These are phyloP conservation scores for Rhodotorula sp. DNA, from an alignment of 1,284 basidiomycete genomes.

Conservation along the genomic window DNA sequence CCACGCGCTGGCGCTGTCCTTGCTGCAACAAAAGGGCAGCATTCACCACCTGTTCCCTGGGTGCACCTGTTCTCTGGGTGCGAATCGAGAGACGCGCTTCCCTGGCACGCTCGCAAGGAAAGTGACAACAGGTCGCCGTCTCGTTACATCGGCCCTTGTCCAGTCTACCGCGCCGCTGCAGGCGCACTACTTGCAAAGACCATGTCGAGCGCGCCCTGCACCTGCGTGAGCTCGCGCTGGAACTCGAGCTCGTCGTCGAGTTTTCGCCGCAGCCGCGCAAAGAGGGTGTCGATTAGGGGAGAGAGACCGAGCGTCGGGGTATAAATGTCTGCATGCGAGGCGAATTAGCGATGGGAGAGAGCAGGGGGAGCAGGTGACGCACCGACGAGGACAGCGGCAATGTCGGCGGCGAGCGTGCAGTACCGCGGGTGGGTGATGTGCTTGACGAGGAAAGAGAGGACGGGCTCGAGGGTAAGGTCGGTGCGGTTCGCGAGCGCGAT, in stretches of 20 bases:
- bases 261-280: constrained; percentile 79
- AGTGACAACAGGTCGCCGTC: not conserved
- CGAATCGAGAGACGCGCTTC: too few relatives aligned
- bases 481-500: constrained; percentile 87
- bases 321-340: constrained; percentile 74
- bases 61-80: too few relatives aligned
- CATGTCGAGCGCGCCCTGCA: constrained; percentile 91
- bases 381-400: constrained; percentile 83
- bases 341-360: not conserved
- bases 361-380: constrained; percentile 46
- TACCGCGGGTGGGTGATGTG: constrained; percentile 89
- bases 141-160: not conserved
- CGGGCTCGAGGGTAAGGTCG: constrained; percentile 89
- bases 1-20: not conserved
- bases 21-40: not conserved
- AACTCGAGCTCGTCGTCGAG: constrained; percentile 84
- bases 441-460: constrained; percentile 80
- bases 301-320: constrained; percentile 87
- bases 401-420: constrained; percentile 81
- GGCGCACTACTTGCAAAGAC: constrained; percentile 52
- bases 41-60: too few relatives aligned
- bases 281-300: constrained; percentile 84
- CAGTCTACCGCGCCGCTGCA: not conserved
- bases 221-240: constrained; percentile 80
- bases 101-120: not conserved